A percentile compares a stretch with the other conserved stretches of the same genome.
Conservation (phyloP, 257 asterid genomes). For the Henckelia pumila region DNA sequence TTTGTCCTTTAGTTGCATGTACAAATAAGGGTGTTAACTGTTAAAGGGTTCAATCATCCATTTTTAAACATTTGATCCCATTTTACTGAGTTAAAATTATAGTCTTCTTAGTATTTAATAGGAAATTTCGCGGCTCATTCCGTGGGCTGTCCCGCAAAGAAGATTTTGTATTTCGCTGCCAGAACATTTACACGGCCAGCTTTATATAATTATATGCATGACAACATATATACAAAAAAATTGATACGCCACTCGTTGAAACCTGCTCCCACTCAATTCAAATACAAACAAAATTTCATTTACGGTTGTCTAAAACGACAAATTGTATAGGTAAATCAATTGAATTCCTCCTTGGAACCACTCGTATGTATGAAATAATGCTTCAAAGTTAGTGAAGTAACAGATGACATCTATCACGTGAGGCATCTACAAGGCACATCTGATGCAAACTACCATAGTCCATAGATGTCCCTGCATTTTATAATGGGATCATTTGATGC, state of each 20-base stretch:
- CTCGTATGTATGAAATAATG: neutral
- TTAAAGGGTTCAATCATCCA: neutral
- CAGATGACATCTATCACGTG: neutral
- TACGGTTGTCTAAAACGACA: neutral
- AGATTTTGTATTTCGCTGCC: too few species aligned
- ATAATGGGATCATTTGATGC: neutral
- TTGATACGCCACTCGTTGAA: too few species aligned
- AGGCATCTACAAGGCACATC: neutral
- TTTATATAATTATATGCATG: too few species aligned
- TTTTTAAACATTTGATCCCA: neutral
- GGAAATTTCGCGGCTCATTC: too few species aligned
- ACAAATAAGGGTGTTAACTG: too few species aligned
- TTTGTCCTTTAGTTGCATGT: too few species aligned
- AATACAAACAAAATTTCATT: too few species aligned
- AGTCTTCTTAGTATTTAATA: too few species aligned
- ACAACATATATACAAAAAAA: too few species aligned
- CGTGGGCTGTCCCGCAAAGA: too few species aligned
- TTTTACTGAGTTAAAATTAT: neutral
- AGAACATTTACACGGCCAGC: too few species aligned
- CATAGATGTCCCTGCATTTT: neutral
- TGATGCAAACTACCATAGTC: neutral
- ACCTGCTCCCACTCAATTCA: neutral
- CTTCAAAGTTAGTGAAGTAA: too few species aligned
- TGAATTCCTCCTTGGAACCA: neutral
- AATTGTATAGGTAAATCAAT: neutral